Percentiles rank a stretch among this genome's conserved stretches.
Evolutionary conservation across 1,284 basidiomycete species (phyloP).

Genomic region (Sporisorium iseilematis-ciliati): DNA sequence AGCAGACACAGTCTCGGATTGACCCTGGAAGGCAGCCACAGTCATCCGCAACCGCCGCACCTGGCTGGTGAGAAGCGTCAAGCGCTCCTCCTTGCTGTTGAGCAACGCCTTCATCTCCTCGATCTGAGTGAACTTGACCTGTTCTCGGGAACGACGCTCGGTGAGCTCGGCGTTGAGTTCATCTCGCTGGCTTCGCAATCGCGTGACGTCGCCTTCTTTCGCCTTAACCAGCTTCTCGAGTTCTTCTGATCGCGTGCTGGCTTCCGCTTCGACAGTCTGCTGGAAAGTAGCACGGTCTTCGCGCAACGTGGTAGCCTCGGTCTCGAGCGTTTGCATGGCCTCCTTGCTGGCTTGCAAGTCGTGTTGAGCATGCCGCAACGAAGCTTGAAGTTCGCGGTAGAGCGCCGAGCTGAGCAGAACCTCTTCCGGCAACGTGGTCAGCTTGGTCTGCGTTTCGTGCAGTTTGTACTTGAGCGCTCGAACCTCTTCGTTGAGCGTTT

Average conservation of each 20-base stretch:
- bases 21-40: slow-evolving; percentile 80
- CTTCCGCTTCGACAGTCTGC: slow-evolving; percentile 54
- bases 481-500: slow-evolving; percentile 48
- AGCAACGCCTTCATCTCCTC: slow-evolving; percentile 67
- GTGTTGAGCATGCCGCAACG: slow-evolving; percentile 28
- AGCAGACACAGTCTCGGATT: slow-evolving; percentile 80
- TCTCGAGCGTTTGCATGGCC: slow-evolving; percentile 36
- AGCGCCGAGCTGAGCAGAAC: slow-evolving; percentile 31
- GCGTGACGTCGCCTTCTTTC: slow-evolving; percentile 74
- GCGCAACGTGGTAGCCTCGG: slow-evolving; percentile 59
- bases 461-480: slow-evolving; percentile 36
- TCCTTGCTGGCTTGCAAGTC: slow-evolving; percentile 28
- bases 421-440: slow-evolving; percentile 43
- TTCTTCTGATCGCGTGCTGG: slow-evolving; percentile 74
- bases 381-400: slow-evolving; percentile 37
- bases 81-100: slow-evolving; percentile 76
- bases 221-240: slow-evolving; percentile 79
- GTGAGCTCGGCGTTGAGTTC: slow-evolving; percentile 57
- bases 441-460: slow-evolving; percentile 31
- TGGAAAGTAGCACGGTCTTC: slow-evolving; percentile 51
- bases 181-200: slow-evolving; percentile 43
- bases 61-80: slow-evolving; percentile 80
- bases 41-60: slow-evolving; percentile 80
- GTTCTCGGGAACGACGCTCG: slow-evolving; percentile 62
- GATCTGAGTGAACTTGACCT: slow-evolving; percentile 62